Evolutionary conservation across 306 rosid genomes (phyloP).

Genomic region (Lathyrus oleraceus): DNA sequence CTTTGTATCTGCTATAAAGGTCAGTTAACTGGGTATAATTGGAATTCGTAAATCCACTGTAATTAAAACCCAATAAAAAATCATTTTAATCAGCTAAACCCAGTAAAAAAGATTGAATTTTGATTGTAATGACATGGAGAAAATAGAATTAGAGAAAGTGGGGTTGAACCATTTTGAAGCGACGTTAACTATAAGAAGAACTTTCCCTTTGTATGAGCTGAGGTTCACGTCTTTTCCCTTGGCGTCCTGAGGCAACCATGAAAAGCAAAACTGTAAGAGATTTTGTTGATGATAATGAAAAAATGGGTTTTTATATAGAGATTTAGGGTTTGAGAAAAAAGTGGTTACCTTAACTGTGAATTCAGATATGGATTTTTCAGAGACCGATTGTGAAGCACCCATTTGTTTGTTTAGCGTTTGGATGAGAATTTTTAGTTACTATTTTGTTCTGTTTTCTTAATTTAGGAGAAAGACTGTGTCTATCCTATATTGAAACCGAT

Average conservation of each 20-base stretch:
- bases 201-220: constrained; percentile 67
- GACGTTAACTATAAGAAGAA: constrained; percentile 81
- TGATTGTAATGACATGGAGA: background rate
- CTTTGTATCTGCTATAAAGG: constrained; percentile 65
- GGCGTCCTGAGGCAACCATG: constrained; percentile 50
- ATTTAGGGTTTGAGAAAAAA: background rate
- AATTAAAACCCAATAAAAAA: too few species aligned
- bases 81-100: constrained; percentile 6
- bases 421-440: background rate
- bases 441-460: background rate
- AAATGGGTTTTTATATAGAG: background rate
- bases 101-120: constrained; percentile 15
- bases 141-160: background rate
- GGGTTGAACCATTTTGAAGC: constrained; percentile 78
- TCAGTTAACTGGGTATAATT: constrained; percentile 85
- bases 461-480: background rate
- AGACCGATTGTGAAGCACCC: constrained; percentile 67
- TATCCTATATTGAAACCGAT: background rate
- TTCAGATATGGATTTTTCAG: constrained; percentile 64
- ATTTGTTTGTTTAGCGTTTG: constrained; percentile 9
- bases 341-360: constrained; percentile 72
- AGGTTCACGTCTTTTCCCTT: constrained; percentile 76
- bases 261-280: background rate
- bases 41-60: constrained; percentile 69
- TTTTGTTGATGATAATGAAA: background rate